Evolutionary conservation across 2,329 filamentous ascomycete genomes (phyloP).

Genomic region (Ascochyta rabiei): DNA sequence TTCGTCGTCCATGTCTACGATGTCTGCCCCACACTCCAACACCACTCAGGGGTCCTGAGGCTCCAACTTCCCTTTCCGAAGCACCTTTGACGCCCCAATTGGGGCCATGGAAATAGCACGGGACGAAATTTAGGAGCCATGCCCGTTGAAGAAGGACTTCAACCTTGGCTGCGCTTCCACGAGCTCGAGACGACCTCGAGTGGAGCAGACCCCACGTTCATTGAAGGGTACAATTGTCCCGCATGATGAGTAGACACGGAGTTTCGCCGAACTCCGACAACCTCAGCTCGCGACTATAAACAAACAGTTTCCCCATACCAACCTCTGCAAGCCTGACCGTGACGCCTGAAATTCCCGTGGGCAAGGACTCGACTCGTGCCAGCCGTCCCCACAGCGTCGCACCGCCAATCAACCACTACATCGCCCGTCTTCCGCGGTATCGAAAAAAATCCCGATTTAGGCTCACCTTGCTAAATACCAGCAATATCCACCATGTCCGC

Average conservation of each 20-base stretch:
- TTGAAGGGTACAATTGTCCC: conserved; percentile 22
- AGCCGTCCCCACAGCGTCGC: conserved; percentile 18
- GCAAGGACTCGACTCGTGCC: conserved; percentile 9
- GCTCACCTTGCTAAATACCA: conserved; percentile 10
- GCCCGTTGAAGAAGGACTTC: conserved; percentile 40
- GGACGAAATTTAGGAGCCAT: conserved; percentile 25
- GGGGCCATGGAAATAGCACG: conserved; percentile 14
- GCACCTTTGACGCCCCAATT: conserved; percentile 1
- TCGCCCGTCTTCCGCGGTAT: conserved; percentile 14
- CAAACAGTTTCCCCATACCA: conserved; percentile 10
- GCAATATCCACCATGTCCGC: conserved; percentile 21
- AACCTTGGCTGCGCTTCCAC: conserved; percentile 28
- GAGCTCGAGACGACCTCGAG: conserved; percentile 20
- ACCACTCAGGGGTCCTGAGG: background rate
- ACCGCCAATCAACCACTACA: conserved; percentile 7
- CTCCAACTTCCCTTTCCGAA: conserved; percentile 4
- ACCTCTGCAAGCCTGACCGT: background rate
- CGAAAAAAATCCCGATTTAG: conserved; percentile 12
- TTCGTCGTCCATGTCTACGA: too few relatives aligned
- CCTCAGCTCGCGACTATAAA: conserved; percentile 26
- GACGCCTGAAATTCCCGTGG: conserved; percentile 8
- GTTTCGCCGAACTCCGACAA: conserved; percentile 42
- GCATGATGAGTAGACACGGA: conserved; percentile 34
- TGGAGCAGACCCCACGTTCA: conserved; percentile 31
- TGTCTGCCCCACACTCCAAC: background rate